A percentile compares a stretch with the other conserved stretches of the same genome.
These are phyloP conservation scores for Thymus mandschuricus DNA, from an alignment of 257 asterid genomes.

Conservation along the genomic window DNA sequence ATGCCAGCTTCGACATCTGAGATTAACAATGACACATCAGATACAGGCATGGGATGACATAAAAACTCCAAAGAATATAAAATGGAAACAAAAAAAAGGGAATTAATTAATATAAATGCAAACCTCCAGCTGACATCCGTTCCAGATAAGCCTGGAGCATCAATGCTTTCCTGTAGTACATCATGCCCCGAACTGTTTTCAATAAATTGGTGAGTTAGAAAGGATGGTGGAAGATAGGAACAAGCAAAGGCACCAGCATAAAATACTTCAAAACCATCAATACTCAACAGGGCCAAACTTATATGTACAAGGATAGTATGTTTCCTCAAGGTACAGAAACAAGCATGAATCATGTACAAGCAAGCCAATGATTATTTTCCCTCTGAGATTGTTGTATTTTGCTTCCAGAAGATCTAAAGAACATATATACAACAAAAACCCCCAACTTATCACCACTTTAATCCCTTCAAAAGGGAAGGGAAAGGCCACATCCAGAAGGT, in stretches of 20 bases:
- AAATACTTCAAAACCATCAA: no score
- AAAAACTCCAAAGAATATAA: background rate
- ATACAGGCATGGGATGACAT: slow-evolving; percentile 23
- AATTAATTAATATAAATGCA: slow-evolving; percentile 29
- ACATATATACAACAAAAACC: no score
- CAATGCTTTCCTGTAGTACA: slow-evolving; percentile 98
- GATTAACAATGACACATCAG: slow-evolving; percentile 26
- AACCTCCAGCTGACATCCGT: slow-evolving; percentile 70
- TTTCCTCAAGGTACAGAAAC: no score
- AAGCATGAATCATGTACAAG: no score
- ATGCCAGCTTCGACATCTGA: slow-evolving; percentile 77
- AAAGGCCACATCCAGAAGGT: no score
- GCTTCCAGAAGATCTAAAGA: no score
- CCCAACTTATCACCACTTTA: no score
- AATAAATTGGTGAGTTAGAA: slow-evolving; percentile 35
- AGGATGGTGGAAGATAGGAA: slow-evolving; percentile 26
- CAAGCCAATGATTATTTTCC: no score
- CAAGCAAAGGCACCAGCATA: slow-evolving; percentile 27
- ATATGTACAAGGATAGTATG: no score
- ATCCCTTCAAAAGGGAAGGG: no score
- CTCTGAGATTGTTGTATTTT: no score
- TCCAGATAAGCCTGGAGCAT: slow-evolving; percentile 95
- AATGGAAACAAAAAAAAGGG: background rate
- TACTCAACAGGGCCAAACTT: no score
- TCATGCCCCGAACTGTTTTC: slow-evolving; percentile 94